Percentiles rank a stretch among this genome's conserved stretches.
These are phyloP conservation scores for Entophlyctis luteolus DNA, from an alignment of 192 early-diverging fungal genomes.

Conservation along the genomic window DNA sequence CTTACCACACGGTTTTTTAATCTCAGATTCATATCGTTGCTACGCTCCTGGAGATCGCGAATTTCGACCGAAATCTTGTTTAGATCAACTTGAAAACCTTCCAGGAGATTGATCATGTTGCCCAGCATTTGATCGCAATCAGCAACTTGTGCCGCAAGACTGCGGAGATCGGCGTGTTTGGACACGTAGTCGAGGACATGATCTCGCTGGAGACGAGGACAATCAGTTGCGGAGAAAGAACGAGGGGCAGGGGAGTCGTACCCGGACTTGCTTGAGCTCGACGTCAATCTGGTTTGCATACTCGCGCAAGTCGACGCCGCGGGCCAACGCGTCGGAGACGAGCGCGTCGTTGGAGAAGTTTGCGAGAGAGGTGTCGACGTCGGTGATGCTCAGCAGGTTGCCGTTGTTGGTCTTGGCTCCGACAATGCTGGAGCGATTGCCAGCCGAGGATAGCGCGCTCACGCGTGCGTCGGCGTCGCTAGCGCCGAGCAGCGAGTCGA, in stretches of 20 bases:
- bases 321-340: slow-evolving; percentile 73
- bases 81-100: slow-evolving; percentile 80
- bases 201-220: neutral
- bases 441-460: neutral
- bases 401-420: neutral
- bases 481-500: slow-evolving; percentile 12
- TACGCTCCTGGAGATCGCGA: slow-evolving; percentile 77
- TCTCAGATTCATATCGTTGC: slow-evolving; percentile 71
- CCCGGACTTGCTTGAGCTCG: slow-evolving; percentile 65
- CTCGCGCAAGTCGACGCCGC: slow-evolving; percentile 81
- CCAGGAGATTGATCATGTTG: slow-evolving; percentile 80
- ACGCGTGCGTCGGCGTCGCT: neutral
- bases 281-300: slow-evolving; percentile 75
- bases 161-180: neutral
- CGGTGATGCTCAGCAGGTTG: neutral
- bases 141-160: slow-evolving; percentile 1
- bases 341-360: slow-evolving; percentile 82
- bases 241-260: slow-evolving; percentile 21
- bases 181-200: slow-evolving; percentile 6
- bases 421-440: neutral
- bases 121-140: slow-evolving; percentile 57
- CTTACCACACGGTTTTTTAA: slow-evolving; percentile 73
- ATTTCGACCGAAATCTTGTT: slow-evolving; percentile 88
- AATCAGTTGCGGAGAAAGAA: neutral
- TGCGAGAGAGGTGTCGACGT: slow-evolving; percentile 40